Conservation (phyloP, 2,329 filamentous ascomycete species). For the Fusarium multiceps region DNA sequence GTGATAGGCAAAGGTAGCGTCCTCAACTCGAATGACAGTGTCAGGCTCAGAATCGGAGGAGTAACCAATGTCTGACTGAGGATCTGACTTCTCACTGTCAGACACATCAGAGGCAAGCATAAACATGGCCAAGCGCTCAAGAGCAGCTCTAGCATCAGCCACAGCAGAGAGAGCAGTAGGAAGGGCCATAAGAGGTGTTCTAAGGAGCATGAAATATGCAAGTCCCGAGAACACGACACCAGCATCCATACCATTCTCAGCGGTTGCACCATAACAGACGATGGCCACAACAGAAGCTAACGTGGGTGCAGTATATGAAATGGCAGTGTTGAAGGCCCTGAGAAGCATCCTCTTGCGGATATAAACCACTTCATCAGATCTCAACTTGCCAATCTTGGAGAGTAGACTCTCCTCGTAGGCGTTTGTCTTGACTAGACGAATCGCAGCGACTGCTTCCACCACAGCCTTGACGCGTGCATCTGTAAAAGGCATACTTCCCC, state of each 20-base stretch:
- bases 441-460: conserved; percentile 19
- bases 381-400: conserved; percentile 22
- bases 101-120: conserved; percentile 22
- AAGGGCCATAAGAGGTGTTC: conserved; percentile 13
- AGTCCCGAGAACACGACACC: conserved; percentile 22
- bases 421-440: conserved; percentile 26
- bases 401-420: conserved; percentile 27
- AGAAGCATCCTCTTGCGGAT: conserved; percentile 35
- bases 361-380: conserved; percentile 16
- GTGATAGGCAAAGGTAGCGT: conserved; percentile 19
- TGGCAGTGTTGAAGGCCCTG: conserved; percentile 19
- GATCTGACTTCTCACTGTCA: rapidly evolving
- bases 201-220: conserved; percentile 14
- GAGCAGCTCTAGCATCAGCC: conserved; percentile 20
- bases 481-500: conserved; percentile 25
- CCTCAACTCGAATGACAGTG: not conserved
- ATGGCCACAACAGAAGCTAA: conserved; percentile 27
- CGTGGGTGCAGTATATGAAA: conserved; percentile 20
- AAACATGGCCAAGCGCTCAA: conserved; percentile 7
- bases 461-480: conserved; percentile 24
- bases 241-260: conserved; percentile 20
- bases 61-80: not conserved
- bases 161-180: conserved; percentile 22
- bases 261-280: conserved; percentile 23
- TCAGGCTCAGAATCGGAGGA: rapidly evolving